Base-by-base conservation (phyloP, 2,329 filamentous ascomycete genomes). In the Zymoseptoria brevis region DNA sequence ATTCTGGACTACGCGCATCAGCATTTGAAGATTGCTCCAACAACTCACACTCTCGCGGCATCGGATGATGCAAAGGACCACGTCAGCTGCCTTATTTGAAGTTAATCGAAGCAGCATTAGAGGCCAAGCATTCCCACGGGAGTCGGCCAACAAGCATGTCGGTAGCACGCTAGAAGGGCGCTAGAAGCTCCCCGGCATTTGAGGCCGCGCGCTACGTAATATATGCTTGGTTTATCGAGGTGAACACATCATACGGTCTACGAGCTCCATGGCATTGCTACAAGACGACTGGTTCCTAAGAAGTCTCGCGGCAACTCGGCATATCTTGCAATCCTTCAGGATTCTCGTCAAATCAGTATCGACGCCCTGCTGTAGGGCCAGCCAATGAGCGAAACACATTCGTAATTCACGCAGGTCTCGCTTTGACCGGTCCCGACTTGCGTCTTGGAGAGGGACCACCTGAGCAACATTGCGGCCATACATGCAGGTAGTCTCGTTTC, bases 1-100 rank as follows among this genome's bases (percentile, higher is more conserved):
- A 58, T 73, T 26, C 59, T 72, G 51, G 58, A 62, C 29, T 69
- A 66, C 53, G 67, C 69, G 13, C 57, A 66, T 57, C 65, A 66
- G 52, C 58, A 65, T 54, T 53, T 69, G 57, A 60, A 56, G n/a
- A 29, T 26, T 19, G 45, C 58, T 45, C 35, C 35, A 3, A 45
- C 35, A 6, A 45, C 13, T 45, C 35, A 16, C 13, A 45, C 9
- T 45, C 16, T 45, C 35, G 35, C 35, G n/a, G 13, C 35, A 11
- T 16, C 5, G 35, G 35, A 16, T 5, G 2, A n/a, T 21, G 29
- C 30, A 54, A 41, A 24, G 26, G 11, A 19, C 16, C 24, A 26
- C n/a, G 19, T 41, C 29, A 41, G 53, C 26, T 54, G 6, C 19
- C 53, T 54, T 21, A n/a, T 8, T 29, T 29, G 26, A 19, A 8